Conservation (phyloP, 2,329 filamentous ascomycete species). For the Dryadomyces quercus-mongolicae region DNA sequence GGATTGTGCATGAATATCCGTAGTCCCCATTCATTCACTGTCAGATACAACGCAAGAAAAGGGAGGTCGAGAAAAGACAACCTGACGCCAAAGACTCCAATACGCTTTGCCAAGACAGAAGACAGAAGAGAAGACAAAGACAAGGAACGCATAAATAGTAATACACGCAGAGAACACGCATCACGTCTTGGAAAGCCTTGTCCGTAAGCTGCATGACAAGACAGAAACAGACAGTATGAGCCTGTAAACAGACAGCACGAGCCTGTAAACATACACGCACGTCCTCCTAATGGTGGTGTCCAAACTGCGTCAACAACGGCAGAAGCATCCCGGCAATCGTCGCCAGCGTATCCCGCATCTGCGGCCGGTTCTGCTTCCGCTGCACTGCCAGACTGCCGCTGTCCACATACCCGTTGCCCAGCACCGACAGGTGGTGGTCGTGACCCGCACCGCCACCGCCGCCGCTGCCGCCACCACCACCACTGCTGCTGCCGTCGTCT, state of each 20-base stretch:
- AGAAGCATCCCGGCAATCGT: constrained; percentile 68
- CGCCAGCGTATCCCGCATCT: constrained; percentile 56
- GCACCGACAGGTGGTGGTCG: constrained; percentile 29
- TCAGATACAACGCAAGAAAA: too few relatives aligned
- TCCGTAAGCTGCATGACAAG: too few relatives aligned
- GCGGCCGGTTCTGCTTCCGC: constrained; percentile 41
- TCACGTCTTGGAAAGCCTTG: neutral
- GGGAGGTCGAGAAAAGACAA: too few relatives aligned
- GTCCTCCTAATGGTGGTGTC: constrained; percentile 49
- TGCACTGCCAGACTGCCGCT: constrained; percentile 26
- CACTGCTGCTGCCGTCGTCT: constrained; percentile 41
- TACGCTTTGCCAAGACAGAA: neutral
- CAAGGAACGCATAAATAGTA: neutral
- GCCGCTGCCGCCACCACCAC: constrained; percentile 22
- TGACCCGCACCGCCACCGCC: constrained; percentile 28
- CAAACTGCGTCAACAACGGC: constrained; percentile 65
- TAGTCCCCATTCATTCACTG: too few relatives aligned
- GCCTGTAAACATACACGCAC: neutral
- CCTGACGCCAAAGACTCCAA: too few relatives aligned
- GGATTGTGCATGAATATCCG: too few relatives aligned
- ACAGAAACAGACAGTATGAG: too few relatives aligned
- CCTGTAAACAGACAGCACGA: neutral
- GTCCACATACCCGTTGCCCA: constrained; percentile 42
- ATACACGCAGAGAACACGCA: neutral
- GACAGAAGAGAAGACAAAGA: neutral